These are phyloP conservation scores for Auriculariales sp. DNA, from an alignment of 768 basidiomycete species.

Conservation along the genomic window DNA sequence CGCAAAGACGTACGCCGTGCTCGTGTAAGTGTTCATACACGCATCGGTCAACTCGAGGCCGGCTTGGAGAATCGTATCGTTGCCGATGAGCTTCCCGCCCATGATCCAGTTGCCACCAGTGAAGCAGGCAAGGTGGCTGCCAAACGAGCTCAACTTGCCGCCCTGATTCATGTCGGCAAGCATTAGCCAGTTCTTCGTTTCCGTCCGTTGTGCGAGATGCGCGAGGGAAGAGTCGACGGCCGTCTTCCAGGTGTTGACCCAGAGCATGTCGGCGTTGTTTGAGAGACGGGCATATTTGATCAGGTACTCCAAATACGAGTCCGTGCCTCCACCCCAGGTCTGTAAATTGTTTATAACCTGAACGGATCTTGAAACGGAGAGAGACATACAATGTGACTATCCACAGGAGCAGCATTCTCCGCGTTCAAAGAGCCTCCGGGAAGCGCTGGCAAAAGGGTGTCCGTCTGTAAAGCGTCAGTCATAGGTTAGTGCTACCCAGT, in stretches of 20 bases:
- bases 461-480: background rate
- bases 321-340: constrained; percentile 59
- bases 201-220: constrained; percentile 47
- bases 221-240: constrained; percentile 62
- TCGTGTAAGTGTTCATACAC: constrained; percentile 72
- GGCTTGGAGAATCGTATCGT: constrained; percentile 49
- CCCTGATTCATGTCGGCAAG: constrained; percentile 47
- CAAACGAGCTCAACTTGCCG: constrained; percentile 36
- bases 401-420: constrained; percentile 30
- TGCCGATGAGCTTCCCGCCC: constrained; percentile 58
- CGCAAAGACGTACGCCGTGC: constrained; percentile 36
- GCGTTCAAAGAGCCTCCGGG: constrained; percentile 47
- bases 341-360: background rate
- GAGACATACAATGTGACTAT: constrained; percentile 41
- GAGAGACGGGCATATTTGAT: constrained; percentile 55
- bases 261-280: constrained; percentile 49
- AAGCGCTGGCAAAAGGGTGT: constrained; percentile 24
- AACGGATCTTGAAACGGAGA: background rate
- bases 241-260: constrained; percentile 49
- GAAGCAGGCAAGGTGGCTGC: constrained; percentile 67
- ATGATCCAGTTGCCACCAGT: constrained; percentile 9
- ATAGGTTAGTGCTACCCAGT: background rate
- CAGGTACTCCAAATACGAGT: constrained; percentile 67
- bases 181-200: constrained; percentile 32
- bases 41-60: constrained; percentile 51